Evolutionary conservation across 2,329 filamentous ascomycete genomes (phyloP).

Genomic region (Cytospora schulzeri): DNA sequence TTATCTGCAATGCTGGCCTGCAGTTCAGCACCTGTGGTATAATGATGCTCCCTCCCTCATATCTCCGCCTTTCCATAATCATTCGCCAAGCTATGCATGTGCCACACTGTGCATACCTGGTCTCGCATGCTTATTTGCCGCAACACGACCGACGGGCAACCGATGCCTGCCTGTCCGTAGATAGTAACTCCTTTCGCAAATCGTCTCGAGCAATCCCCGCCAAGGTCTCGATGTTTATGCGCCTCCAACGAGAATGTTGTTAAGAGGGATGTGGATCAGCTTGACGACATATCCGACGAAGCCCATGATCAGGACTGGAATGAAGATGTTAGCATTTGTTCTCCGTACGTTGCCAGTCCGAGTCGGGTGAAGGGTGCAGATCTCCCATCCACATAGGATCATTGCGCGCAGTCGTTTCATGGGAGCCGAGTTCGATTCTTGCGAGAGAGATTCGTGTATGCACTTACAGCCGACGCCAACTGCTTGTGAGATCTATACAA

Average conservation of each 20-base stretch:
- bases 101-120: constrained; percentile 5
- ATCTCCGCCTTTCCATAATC: neutral
- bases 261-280: constrained; percentile 71
- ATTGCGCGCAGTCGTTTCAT: neutral
- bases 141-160: neutral
- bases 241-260: constrained; percentile 69
- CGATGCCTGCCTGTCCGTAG: neutral
- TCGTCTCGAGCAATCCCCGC: neutral
- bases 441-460: neutral
- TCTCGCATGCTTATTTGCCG: neutral
- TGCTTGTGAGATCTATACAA: constrained; percentile 46
- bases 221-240: constrained; percentile 47
- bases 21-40: constrained; percentile 23
- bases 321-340: constrained; percentile 7
- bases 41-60: constrained; percentile 2
- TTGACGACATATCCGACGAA: constrained; percentile 72
- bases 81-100: constrained; percentile 3
- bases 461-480: constrained; percentile 61
- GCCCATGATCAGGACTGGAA: constrained; percentile 63
- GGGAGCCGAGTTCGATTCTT: neutral
- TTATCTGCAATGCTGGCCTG: constrained; percentile 20
- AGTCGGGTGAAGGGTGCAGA: neutral
- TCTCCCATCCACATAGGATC: neutral
- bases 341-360: neutral
- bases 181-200: neutral